phyloP scores from a whole-genome alignment of 495 filamentous ascomycete genomes.

The Aspergillus leporis region DNA sequence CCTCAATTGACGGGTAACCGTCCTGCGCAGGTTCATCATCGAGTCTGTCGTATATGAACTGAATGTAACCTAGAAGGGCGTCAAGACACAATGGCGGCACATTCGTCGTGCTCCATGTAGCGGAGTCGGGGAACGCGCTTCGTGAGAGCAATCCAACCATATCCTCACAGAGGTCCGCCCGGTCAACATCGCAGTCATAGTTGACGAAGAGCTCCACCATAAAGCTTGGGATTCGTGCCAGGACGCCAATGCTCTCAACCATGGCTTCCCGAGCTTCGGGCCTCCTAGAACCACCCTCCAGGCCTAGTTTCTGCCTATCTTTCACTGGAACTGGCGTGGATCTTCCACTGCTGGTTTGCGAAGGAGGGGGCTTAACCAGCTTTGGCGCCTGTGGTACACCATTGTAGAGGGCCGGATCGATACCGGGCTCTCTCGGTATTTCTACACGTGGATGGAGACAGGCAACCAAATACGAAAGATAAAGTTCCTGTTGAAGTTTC shows the following conservation, averaged over 20 bases:
- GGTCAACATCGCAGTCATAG: slow-evolving; percentile 95
- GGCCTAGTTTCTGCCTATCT: slow-evolving; percentile 87
- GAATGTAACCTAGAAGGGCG: slow-evolving; percentile 84
- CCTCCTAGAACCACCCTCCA: slow-evolving; percentile 89
- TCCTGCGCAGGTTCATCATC: slow-evolving; percentile 65
- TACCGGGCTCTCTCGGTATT: slow-evolving; percentile 86
- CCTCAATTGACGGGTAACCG: slow-evolving; percentile 64
- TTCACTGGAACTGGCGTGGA: slow-evolving; percentile 92
- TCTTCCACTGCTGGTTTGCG: slow-evolving; percentile 75
- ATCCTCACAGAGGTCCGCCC: slow-evolving; percentile 91
- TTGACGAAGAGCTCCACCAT: slow-evolving; percentile 96
- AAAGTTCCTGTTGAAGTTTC: slow-evolving; percentile 96
- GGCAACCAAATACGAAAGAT: slow-evolving; percentile 88
- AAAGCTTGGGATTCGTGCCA: slow-evolving; percentile 88
- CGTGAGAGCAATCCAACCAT: slow-evolving; percentile 89
- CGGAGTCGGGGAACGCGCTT: slow-evolving; percentile 95
- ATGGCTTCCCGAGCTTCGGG: slow-evolving; percentile 96
- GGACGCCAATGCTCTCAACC: slow-evolving; percentile 92
- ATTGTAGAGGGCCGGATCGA: slow-evolving; percentile 88
- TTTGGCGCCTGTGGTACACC: slow-evolving; percentile 91
- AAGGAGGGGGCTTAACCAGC: slow-evolving; percentile 77
- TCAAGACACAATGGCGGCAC: slow-evolving; percentile 95
- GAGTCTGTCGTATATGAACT: slow-evolving; percentile 84
- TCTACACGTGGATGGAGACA: slow-evolving; percentile 91
- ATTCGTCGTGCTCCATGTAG: slow-evolving; percentile 98